A percentile compares a stretch with the other conserved stretches of the same genome.
Evolutionary conservation across 73 alveolate species (phyloP).

Genomic region (Stentor coeruleus): DNA sequence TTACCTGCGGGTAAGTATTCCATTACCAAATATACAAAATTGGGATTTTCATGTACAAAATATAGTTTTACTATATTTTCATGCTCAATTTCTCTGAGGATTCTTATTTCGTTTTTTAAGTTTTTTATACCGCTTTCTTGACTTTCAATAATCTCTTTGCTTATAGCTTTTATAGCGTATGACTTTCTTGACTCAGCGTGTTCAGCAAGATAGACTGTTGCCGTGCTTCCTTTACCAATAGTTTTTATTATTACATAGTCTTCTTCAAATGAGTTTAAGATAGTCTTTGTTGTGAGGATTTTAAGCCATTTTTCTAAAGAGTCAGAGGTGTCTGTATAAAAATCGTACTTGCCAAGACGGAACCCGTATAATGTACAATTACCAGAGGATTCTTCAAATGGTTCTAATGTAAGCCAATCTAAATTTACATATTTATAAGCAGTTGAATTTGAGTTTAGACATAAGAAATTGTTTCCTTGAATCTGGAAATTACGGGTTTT

Average conservation of each 20-base stretch:
- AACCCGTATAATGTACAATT: neutral
- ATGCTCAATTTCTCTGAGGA: neutral
- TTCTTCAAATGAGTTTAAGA: neutral
- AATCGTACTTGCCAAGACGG: neutral
- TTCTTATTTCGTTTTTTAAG: neutral
- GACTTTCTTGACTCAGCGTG: neutral
- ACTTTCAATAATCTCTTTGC: neutral
- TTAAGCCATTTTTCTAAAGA: neutral
- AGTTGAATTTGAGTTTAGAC: too few species aligned
- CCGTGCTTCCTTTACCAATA: constrained; percentile 18
- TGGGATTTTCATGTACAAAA: constrained; percentile 50
- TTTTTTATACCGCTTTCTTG: neutral
- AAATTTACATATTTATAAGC: too few species aligned
- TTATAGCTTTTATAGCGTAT: neutral
- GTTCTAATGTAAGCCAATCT: too few species aligned
- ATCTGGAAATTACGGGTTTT: too few species aligned
- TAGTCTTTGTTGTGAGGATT: neutral
- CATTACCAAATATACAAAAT: constrained; percentile 52
- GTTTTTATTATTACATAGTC: neutral
- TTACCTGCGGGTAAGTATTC: constrained; percentile 61
- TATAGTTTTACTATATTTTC: constrained; percentile 33
- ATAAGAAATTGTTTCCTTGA: too few species aligned
- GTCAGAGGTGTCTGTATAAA: neutral
- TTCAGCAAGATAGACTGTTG: neutral
- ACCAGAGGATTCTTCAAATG: neutral